Base-by-base conservation (phyloP, 345 rosid genomes). In the Combretum micranthum region DNA sequence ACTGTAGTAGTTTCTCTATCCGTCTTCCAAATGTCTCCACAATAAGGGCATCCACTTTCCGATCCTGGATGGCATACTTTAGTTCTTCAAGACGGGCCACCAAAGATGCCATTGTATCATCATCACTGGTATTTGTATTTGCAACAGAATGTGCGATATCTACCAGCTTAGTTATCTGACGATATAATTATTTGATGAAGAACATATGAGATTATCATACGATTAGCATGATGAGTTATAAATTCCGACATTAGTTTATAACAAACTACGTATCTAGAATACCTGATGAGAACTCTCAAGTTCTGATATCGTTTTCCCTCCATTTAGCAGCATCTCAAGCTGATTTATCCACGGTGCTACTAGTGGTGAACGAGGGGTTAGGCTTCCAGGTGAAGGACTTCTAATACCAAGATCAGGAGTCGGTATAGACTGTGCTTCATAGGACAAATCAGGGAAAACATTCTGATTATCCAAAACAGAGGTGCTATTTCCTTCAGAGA, bases 1-100 rank as follows among this genome's bases (percentile, higher is more conserved):
- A 87, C 97, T 87, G 96, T 53, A 89, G 59, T 61, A 93, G 83
- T 73, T 93, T 93, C 83, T 93, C 97, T 60, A 87, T 83, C 25
- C 97, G 84, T 70, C 97, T 77, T 69, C 99, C 99, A 76, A 93
- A 89, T 10, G 99, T 93, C 82, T 93, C 99, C 37, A 93, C 91
- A 58, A 89, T 78, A 42, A 93, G 91, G 20, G 91, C 99, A 70
- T 89, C 99, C 64, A 86, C 96, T 69, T 87, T 89, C 72, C 96
- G 75, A 61, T 93, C 99, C 75, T 93, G 96, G 65, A 89, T 85
- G 63, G 85, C 82, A 21, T 93, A 93, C 68, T 87, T 93, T 14
- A 93, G 76, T 65, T 89, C 94, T 64, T 93, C 88, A 52, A 89
- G 63, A 51, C 74, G 83, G 64, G 80, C 90, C 61, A 93, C 81